Percentiles rank a stretch among this genome's conserved stretches.
phyloP scores from a whole-genome alignment of 176 grass and related monocot species.

The Stipa capillata region DNA sequence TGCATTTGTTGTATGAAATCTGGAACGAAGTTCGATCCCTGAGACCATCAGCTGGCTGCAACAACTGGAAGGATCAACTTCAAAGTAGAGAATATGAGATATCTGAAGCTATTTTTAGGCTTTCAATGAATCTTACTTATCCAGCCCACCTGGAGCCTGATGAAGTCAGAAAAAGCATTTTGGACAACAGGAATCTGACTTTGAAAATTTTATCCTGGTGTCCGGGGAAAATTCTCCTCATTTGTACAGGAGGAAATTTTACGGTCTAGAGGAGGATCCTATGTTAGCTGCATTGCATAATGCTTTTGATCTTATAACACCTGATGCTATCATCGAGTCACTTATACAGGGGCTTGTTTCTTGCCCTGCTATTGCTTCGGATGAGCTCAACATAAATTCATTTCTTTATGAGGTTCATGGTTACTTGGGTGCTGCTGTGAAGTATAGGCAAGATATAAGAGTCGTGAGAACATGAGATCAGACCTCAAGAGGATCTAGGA shows the following conservation, averaged over 20 bases:
- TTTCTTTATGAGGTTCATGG: constrained; percentile 45
- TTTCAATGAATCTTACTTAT: constrained; percentile 42
- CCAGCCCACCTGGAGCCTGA: constrained; percentile 17
- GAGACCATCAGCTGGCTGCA: neutral
- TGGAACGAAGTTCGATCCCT: constrained; percentile 15
- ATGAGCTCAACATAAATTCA: constrained; percentile 61
- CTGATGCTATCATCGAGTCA: constrained; percentile 41
- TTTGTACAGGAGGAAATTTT: constrained; percentile 33
- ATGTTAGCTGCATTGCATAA: constrained; percentile 38
- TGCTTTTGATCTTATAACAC: constrained; percentile 33
- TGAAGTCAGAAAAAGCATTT: constrained; percentile 28
- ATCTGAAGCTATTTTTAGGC: constrained; percentile 74
- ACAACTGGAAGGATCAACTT: constrained; percentile 7
- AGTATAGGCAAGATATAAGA: constrained; percentile 65
- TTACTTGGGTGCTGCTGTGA: constrained; percentile 40
- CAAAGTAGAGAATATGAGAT: constrained; percentile 36
- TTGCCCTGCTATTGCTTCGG: constrained; percentile 70
- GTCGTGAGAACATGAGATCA: constrained; percentile 49
- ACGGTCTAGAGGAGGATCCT: constrained; percentile 17
- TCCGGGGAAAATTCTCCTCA: constrained; percentile 58
- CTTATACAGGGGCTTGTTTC: constrained; percentile 47
- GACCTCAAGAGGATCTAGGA: neutral
- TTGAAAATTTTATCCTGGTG: constrained; percentile 39
- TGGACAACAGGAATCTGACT: constrained; percentile 30
- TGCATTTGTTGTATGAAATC: constrained; percentile 42